Conservation (phyloP, 129 eudicot species). For the Lactuca sativa region DNA sequence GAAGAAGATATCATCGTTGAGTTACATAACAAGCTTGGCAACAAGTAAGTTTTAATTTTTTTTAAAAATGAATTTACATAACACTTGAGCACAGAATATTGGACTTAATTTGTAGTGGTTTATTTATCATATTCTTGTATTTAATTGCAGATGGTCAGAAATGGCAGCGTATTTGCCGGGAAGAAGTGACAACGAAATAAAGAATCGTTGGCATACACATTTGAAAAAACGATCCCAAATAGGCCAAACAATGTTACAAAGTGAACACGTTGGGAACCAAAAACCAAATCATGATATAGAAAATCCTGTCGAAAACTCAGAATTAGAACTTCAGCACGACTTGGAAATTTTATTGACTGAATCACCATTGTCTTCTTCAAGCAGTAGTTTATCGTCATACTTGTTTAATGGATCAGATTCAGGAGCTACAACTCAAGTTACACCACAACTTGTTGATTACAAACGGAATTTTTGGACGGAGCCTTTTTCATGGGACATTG, state of each 20-base stretch:
- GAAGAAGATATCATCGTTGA: constrained; percentile 38
- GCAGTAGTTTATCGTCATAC: constrained; percentile 24
- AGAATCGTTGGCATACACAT: constrained; percentile 44
- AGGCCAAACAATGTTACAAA: constrained; percentile 6
- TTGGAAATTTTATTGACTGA: constrained; percentile 19
- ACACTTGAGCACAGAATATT: not conserved
- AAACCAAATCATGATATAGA: constrained; percentile 18
- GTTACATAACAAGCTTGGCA: constrained; percentile 38
- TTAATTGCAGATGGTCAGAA: constrained; percentile 33
- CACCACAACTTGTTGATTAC: constrained; percentile 9
- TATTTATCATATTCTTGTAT: not conserved
- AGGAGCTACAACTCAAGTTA: constrained; percentile 18
- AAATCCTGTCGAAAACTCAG: constrained; percentile 10
- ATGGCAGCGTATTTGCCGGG: constrained; percentile 40
- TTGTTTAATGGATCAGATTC: constrained; percentile 24
- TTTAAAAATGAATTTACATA: not conserved
- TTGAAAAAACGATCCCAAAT: constrained; percentile 34
- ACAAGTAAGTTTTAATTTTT: constrained; percentile 24
- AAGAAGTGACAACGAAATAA: constrained; percentile 43
- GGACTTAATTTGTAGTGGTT: not conserved
- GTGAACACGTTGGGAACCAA: constrained; percentile 7
- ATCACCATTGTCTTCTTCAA: constrained; percentile 35
- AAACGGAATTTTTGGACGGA: constrained; percentile 21
- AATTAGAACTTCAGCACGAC: constrained; percentile 29
- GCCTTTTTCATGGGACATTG: constrained; percentile 20